Evolutionary conservation across 495 filamentous ascomycete genomes (phyloP).

Genomic region (Aspergillus nidulans): DNA sequence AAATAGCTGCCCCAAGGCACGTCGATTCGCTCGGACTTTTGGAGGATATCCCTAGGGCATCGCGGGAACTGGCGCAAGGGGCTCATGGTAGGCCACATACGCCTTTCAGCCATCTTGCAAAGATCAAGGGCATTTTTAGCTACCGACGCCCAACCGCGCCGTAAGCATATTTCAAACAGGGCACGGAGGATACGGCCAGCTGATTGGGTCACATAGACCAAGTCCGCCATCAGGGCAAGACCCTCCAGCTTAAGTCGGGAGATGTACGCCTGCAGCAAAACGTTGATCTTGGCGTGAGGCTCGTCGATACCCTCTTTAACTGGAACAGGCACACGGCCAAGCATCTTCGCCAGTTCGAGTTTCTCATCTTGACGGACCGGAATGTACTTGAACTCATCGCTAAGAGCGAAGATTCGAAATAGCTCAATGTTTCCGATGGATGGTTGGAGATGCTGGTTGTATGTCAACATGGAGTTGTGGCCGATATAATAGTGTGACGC

Average conservation of each 20-base stretch:
- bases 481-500: slow-evolving; percentile 98
- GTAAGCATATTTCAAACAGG: slow-evolving; percentile 92
- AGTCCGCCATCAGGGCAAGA: slow-evolving; percentile 92
- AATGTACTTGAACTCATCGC: slow-evolving; percentile 98
- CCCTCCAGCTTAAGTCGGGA: slow-evolving; percentile 92
- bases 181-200: slow-evolving; percentile 93
- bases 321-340: slow-evolving; percentile 85
- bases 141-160: slow-evolving; percentile 93
- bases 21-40: slow-evolving; percentile 90
- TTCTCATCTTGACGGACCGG: slow-evolving; percentile 97
- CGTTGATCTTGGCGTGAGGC: slow-evolving; percentile 97
- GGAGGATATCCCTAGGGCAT: slow-evolving; percentile 78
- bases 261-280: slow-evolving; percentile 95
- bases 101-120: slow-evolving; percentile 98
- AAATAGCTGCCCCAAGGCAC: slow-evolving; percentile 93
- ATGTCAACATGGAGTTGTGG: slow-evolving; percentile 91
- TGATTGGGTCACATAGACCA: slow-evolving; percentile 98
- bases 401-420: slow-evolving; percentile 96
- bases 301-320: slow-evolving; percentile 98
- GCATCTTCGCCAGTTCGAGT: slow-evolving; percentile 86
- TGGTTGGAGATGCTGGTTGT: slow-evolving; percentile 92
- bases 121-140: slow-evolving; percentile 89
- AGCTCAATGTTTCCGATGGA: slow-evolving; percentile 87
- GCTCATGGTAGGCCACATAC: slow-evolving; percentile 99
- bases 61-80: slow-evolving; percentile 85